Evolutionary conservation across 768 basidiomycete species (phyloP).

Genomic region (Lactarius hengduanensis): DNA sequence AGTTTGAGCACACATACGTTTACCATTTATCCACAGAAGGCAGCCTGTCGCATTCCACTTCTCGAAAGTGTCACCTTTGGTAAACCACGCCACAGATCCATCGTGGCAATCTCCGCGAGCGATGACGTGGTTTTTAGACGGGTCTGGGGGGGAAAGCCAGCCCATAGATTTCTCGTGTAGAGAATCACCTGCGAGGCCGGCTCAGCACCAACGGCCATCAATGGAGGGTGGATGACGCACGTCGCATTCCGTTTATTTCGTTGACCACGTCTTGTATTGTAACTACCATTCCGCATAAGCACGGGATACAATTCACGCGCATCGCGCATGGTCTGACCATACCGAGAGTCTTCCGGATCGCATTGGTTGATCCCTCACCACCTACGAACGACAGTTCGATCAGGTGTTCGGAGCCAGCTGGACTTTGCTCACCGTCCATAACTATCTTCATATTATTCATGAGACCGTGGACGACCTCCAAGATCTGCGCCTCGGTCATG

Average conservation of each 20-base stretch:
- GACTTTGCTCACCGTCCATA: neutral
- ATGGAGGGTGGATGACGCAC: neutral
- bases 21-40: neutral
- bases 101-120: neutral
- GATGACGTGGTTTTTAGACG: neutral
- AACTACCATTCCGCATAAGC: neutral
- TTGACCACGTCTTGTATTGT: neutral
- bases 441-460: neutral
- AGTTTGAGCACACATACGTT: neutral
- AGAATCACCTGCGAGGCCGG: neutral
- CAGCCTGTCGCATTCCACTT: neutral
- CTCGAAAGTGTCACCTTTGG: neutral
- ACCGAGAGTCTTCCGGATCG: neutral
- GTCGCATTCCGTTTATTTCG: neutral
- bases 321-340: neutral
- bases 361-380: neutral
- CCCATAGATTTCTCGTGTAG: neutral
- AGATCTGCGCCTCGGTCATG: neutral
- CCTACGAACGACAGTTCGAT: neutral
- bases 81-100: neutral
- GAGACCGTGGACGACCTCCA: neutral
- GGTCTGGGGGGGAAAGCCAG: neutral
- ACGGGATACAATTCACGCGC: neutral
- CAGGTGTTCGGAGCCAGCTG: neutral
- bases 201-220: neutral